A percentile compares a stretch with the other conserved stretches of the same genome.
Conservation (phyloP, 768 basidiomycete genomes). For the Psilocybe sp. region DNA sequence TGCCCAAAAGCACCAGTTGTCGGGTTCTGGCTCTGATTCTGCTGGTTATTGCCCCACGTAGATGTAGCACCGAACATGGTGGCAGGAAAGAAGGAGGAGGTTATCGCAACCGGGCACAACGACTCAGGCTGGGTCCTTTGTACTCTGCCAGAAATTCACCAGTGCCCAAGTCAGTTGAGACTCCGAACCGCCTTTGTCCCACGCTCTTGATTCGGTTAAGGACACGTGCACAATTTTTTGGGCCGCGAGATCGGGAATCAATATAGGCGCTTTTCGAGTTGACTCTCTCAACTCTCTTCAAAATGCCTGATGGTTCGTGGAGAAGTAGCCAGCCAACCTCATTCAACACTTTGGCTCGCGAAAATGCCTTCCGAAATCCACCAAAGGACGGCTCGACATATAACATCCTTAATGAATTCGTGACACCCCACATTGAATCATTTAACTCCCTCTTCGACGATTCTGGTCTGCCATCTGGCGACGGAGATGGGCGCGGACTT, state of each 20-base stretch:
- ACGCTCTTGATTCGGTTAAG: constrained; percentile 9
- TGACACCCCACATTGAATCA: constrained; percentile 90
- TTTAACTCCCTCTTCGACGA: constrained; percentile 98
- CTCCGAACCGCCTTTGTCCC: constrained; percentile 26
- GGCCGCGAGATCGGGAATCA: constrained; percentile 9
- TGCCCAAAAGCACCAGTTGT: constrained; percentile 68
- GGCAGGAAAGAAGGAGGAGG: constrained; percentile 14
- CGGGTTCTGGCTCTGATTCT: constrained; percentile 57
- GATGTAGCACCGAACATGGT: constrained; percentile 62
- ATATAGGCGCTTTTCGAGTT: constrained; percentile 10
- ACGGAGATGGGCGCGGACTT: constrained; percentile 77
- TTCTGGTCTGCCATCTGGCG: constrained; percentile 70
- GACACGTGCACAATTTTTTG: constrained; percentile 35
- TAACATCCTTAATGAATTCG: constrained; percentile 87
- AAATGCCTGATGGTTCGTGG: constrained; percentile 53
- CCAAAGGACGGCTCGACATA: constrained; percentile 65
- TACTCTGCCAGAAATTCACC: constrained; percentile 14
- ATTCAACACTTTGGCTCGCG: constrained; percentile 81
- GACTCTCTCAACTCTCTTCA: constrained; percentile 6
- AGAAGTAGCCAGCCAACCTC: constrained; percentile 43
- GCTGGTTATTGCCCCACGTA: constrained; percentile 67
- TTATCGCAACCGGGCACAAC: constrained; percentile 18
- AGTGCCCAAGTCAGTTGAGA: constrained; percentile 26
- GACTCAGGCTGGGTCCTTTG: constrained; percentile 7
- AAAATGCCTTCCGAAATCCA: constrained; percentile 76